These are phyloP conservation scores for Lathyrus tuberosus DNA, from an alignment of 306 rosid species.

Conservation along the genomic window DNA sequence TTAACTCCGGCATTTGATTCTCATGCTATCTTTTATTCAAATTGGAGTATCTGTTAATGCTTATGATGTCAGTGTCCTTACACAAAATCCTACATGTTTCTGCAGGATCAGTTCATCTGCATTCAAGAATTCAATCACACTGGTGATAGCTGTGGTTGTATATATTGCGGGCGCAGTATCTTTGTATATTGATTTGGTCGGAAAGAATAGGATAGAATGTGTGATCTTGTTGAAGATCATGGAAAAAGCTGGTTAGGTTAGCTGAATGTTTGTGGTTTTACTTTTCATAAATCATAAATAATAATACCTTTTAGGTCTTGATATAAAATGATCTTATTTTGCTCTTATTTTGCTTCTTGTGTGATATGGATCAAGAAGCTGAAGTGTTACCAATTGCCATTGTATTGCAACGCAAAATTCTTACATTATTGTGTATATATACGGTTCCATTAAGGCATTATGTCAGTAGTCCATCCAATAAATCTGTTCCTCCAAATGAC, in stretches of 20 bases:
- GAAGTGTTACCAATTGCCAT: constrained; percentile 7
- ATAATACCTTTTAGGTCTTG: constrained; percentile 46
- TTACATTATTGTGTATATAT: constrained; percentile 35
- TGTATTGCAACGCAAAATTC: constrained; percentile 38
- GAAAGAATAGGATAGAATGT: constrained; percentile 57
- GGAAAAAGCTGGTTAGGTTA: constrained; percentile 48
- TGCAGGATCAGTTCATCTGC: constrained; percentile 49
- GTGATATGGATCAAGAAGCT: constrained; percentile 48
- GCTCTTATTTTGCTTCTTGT: constrained; percentile 40
- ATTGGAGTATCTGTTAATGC: not conserved
- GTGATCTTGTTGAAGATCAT: constrained; percentile 52
- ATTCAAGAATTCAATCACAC: constrained; percentile 34
- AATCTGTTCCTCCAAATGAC: constrained; percentile 29
- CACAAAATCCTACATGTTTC: constrained; percentile 27
- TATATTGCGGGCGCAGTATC: constrained; percentile 47
- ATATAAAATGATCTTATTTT: constrained; percentile 36
- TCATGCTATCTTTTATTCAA: not conserved
- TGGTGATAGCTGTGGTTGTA: constrained; percentile 41
- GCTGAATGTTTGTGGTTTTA: constrained; percentile 56
- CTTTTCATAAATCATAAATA: constrained; percentile 40
- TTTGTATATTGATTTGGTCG: constrained; percentile 61
- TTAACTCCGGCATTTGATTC: not conserved
- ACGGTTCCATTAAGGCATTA: constrained; percentile 36
- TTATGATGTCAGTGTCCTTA: not conserved
- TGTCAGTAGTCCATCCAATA: constrained; percentile 20